Conservation (phyloP, 2,329 filamentous ascomycete species). For the Fusarium pseudonygamai region DNA sequence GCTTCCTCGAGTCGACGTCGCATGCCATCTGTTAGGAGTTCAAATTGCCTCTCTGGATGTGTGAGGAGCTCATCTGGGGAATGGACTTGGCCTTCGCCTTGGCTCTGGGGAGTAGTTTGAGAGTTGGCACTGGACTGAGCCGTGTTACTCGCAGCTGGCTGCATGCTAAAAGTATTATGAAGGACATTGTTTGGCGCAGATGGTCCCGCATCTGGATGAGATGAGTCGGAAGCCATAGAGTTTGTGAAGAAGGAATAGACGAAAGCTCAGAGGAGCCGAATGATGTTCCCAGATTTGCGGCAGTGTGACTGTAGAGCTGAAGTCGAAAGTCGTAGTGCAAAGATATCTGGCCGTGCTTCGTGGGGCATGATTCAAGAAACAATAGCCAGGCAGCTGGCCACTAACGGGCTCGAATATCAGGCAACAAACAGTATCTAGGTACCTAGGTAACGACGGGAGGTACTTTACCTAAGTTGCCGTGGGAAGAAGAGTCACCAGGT, state of each 20-base stretch:
- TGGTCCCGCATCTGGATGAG: not conserved
- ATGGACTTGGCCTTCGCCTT: not conserved
- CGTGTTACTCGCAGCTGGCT: not conserved
- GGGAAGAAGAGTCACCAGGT: not conserved
- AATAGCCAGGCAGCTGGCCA: not conserved
- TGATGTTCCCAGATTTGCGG: not conserved
- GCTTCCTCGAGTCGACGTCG: constrained; percentile 19
- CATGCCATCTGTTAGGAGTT: constrained; percentile 8
- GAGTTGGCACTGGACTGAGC: not conserved
- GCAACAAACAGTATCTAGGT: not conserved
- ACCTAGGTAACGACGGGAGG: not conserved
- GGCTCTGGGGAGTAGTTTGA: not conserved
- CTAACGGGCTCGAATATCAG: not conserved
- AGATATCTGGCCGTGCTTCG: not conserved
- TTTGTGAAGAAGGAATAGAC: not conserved
- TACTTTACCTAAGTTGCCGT: not conserved
- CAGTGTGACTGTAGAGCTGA: not conserved
- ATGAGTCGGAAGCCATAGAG: constrained; percentile 8
- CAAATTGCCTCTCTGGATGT: constrained; percentile 2
- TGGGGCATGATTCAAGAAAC: not conserved
- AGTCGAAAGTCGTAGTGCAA: not conserved
- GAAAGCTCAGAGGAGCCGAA: not conserved
- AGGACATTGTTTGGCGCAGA: not conserved
- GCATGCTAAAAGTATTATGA: not conserved
- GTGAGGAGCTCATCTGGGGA: not conserved